phyloP scores from a whole-genome alignment of 768 basidiomycete genomes.

The Leccinum subtestaceum region DNA sequence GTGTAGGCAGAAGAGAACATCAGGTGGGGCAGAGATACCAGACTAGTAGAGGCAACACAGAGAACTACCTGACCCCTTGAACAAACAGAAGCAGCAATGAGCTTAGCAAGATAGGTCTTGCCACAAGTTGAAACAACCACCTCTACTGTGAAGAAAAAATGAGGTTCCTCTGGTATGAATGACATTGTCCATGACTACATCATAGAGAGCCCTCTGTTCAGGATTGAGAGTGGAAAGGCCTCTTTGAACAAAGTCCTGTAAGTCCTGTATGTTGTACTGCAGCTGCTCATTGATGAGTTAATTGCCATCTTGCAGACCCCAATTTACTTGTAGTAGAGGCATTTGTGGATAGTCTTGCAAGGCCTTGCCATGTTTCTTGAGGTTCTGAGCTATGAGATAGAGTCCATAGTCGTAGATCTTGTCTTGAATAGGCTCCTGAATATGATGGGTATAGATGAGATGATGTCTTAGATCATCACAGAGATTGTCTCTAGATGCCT shows the following conservation, averaged over 20 bases:
- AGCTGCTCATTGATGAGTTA: background rate
- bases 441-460: background rate
- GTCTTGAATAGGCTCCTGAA: background rate
- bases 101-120: background rate
- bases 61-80: background rate
- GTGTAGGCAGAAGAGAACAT: no score
- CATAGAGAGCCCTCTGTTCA: background rate
- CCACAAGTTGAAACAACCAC: background rate
- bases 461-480: background rate
- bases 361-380: background rate
- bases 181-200: background rate
- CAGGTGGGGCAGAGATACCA: background rate
- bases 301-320: background rate
- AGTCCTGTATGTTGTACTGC: background rate
- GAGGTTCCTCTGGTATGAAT: background rate
- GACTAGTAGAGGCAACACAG: background rate
- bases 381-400: background rate
- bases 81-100: background rate
- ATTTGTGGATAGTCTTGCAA: background rate
- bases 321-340: background rate
- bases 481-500: background rate
- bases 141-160: background rate
- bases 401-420: background rate
- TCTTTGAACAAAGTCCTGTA: background rate
- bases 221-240: background rate